Evolutionary conservation across 179 eudicot genomes (phyloP), one percentile per base, ranked within the genome.

Genomic region (Gypsophila paniculata): DNA sequence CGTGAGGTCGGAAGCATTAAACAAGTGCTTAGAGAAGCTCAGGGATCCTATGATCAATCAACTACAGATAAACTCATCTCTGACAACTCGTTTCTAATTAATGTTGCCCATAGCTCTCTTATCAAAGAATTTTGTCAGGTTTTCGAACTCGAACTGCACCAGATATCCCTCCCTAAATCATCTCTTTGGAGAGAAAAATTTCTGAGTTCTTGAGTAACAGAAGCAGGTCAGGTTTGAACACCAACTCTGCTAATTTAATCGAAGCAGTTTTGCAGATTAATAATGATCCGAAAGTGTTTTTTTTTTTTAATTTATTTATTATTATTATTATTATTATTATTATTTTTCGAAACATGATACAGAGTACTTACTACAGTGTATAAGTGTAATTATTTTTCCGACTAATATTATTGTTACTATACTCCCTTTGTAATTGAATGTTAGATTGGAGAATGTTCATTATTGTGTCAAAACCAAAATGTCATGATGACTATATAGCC

Each of bases 1-100:
- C 86, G 89, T 19, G 64, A 76, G 71, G 96, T 95, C 72, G 98
- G 96, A 78, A 95, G 91, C 85, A 81, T 95, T 34, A 84, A 85
- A 68, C 85, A 77, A 32, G 60, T 92, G 42, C 80, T 92, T 22
- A 36, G 54, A 49, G 82, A 82, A 69, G 19, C 61, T 68, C 83
- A 61, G n/a, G 57, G 76, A 11, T 61, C 72, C 61, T 70, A 61
- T 53, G 70, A 71, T 51, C 12, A 48, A 67, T 68, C 65, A 68
- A 64, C 53, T 36, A 51, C 32, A 12, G 81, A 71, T 61, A 15
- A 57, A 42, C 36, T 26, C 13, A 19, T 46, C 17, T 23, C 21
- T 36, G 81, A 84, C 80, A 86, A 87, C 75, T 21, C 62, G 17
- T 52, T 80, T 19, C 86, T 95, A 19, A 65, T 95, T 61, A 82